These are phyloP conservation scores for Phytophthora palmivora DNA, from an alignment of 352 stramenopile genomes.

Conservation along the genomic window DNA sequence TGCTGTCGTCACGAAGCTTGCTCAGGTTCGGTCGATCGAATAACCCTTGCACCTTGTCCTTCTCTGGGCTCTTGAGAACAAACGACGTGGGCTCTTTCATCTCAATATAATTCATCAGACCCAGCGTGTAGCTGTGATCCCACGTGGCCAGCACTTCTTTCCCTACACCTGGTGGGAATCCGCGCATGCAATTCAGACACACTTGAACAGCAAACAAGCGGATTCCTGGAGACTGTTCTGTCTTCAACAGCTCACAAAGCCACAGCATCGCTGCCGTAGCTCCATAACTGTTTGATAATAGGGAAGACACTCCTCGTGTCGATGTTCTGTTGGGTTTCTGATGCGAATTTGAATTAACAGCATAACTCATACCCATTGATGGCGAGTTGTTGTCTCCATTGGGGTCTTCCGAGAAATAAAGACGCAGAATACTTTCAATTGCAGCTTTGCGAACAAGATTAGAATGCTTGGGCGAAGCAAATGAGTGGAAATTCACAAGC, in stretches of 20 bases:
- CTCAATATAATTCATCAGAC: constrained; percentile 77
- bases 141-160: constrained; percentile 82
- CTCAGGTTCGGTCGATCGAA: constrained; percentile 66
- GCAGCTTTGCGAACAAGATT: constrained; percentile 83
- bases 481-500: constrained; percentile 74
- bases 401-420: constrained; percentile 87
- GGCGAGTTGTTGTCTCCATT: constrained; percentile 27
- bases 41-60: constrained; percentile 69
- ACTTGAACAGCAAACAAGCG: constrained; percentile 81
- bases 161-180: constrained; percentile 73
- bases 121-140: constrained; percentile 85
- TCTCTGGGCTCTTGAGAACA: constrained; percentile 76
- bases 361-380: constrained; percentile 24
- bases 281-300: constrained; percentile 68
- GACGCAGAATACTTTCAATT: constrained; percentile 84
- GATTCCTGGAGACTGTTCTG: constrained; percentile 73
- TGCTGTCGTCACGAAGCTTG: constrained; percentile 81
- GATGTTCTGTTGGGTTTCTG: constrained; percentile 26
- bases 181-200: constrained; percentile 82
- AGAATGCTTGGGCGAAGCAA: constrained; percentile 73
- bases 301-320: constrained; percentile 12
- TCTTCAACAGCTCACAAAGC: constrained; percentile 67
- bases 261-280: constrained; percentile 74
- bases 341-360: constrained; percentile 9
- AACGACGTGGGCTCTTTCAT: constrained; percentile 82